These are phyloP conservation scores for Exserohilum turcica DNA, from an alignment of 2,329 filamentous ascomycete genomes.

Conservation along the genomic window DNA sequence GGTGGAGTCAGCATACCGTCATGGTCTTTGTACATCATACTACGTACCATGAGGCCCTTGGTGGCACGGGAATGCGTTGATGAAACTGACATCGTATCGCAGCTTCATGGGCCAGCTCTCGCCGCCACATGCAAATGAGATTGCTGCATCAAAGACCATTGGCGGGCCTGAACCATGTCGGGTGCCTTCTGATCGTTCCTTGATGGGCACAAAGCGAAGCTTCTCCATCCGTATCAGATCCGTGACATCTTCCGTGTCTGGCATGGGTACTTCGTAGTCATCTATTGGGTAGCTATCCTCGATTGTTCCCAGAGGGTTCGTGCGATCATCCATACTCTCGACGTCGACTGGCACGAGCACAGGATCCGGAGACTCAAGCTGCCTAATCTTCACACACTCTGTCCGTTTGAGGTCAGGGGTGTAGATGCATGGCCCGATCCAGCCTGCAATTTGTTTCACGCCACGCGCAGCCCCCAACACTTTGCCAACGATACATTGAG, in stretches of 20 bases:
- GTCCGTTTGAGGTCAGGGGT: slow-evolving; percentile 69
- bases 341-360: slow-evolving; percentile 64
- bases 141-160: slow-evolving; percentile 46
- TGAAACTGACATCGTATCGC: slow-evolving; percentile 50
- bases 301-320: slow-evolving; percentile 70
- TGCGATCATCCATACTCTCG: slow-evolving; percentile 68
- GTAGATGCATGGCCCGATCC: slow-evolving; percentile 74
- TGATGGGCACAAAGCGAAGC: slow-evolving; percentile 61
- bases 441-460: slow-evolving; percentile 71
- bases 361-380: slow-evolving; percentile 61
- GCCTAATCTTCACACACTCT: slow-evolving; percentile 72
- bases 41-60: slow-evolving; percentile 49
- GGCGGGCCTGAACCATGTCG: slow-evolving; percentile 39
- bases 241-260: slow-evolving; percentile 62
- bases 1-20: slow-evolving; percentile 13
- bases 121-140: slow-evolving; percentile 49
- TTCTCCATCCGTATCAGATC: slow-evolving; percentile 74
- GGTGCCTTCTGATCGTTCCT: slow-evolving; percentile 40
- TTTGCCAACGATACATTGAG: slow-evolving; percentile 73
- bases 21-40: rapidly evolving
- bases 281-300: slow-evolving; percentile 66
- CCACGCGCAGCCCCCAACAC: slow-evolving; percentile 70
- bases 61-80: slow-evolving; percentile 50
- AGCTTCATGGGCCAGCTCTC: slow-evolving; percentile 48
- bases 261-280: slow-evolving; percentile 68